Percentiles rank a stretch among this genome's conserved stretches.
Evolutionary conservation across 2,329 filamentous ascomycete genomes (phyloP).

Genomic region (Aspergillus floridensis): DNA sequence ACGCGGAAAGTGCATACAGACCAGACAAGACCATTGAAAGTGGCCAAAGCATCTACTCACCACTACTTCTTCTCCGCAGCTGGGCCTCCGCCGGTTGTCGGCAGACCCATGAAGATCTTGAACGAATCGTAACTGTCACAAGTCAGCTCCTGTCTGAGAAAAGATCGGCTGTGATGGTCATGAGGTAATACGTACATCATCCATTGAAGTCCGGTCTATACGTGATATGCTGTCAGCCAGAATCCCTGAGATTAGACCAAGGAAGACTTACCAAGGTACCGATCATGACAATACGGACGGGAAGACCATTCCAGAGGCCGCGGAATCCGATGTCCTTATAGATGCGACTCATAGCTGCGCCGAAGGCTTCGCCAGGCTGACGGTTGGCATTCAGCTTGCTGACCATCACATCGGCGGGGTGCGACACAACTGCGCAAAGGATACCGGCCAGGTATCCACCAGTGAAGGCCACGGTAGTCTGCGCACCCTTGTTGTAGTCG

Average conservation of each 20-base stretch:
- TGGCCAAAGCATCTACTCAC: background rate
- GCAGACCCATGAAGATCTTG: slow-evolving; percentile 86
- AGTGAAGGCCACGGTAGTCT: slow-evolving; percentile 81
- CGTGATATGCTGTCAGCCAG: slow-evolving; percentile 18
- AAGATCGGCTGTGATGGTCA: background rate
- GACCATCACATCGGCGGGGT: slow-evolving; percentile 85
- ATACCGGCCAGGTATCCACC: slow-evolving; percentile 87
- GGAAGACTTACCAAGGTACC: slow-evolving; percentile 55
- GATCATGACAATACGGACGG: slow-evolving; percentile 87
- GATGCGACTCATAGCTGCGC: slow-evolving; percentile 71
- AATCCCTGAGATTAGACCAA: background rate
- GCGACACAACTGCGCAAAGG: slow-evolving; percentile 77
- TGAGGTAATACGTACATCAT: slow-evolving; percentile 70
- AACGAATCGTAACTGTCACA: slow-evolving; percentile 64
- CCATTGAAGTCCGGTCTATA: slow-evolving; percentile 77
- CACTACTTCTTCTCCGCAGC: slow-evolving; percentile 50
- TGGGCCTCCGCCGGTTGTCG: slow-evolving; percentile 71
- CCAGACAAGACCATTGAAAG: background rate
- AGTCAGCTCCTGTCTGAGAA: slow-evolving; percentile 21
- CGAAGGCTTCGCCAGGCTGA: slow-evolving; percentile 72
- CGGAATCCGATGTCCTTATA: slow-evolving; percentile 82
- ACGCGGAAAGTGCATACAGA: background rate
- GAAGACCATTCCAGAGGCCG: slow-evolving; percentile 89
- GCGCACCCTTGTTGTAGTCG: slow-evolving; percentile 75
- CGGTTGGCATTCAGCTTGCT: slow-evolving; percentile 84